Evolutionary conservation across 139 green algal genomes (phyloP), one percentile per base, ranked within the genome.

Genomic region (Chlamydomonas applanata): DNA sequence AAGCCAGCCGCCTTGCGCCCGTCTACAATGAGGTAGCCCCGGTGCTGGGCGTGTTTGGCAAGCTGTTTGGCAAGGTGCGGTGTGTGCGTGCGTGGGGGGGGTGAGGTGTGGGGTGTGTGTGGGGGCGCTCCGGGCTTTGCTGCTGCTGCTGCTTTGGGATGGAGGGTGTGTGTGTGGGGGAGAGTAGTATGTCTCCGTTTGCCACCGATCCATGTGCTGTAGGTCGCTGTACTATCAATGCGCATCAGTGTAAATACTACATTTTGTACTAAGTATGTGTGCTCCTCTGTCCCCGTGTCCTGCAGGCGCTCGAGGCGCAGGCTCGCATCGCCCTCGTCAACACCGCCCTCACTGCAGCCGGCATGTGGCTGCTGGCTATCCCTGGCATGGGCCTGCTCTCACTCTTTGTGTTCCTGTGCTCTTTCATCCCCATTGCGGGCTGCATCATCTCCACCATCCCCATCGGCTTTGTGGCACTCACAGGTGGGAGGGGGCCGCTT

Each of bases 361-460:
- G 94, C 77, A 96, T 97, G 87, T 96, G 89, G 82, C 29, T 83
- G 14, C 83, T 98, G 63, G 49, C 83, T 0, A 91, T 98, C 25
- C 93, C 95, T 0, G 91, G 93, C 62, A 81, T 97, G 2, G 91
- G 86, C 27, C 85, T 97, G 34, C 84, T 98, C 19, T 93, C 89
- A 0, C 81, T 97, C 13, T 95, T 97, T 72, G 94, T 98, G 16
- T 98, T 98, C 82, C 83, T 96, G 36, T 97, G 93, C 87, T 86
- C 78, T 79, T 97, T 97, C 83, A 95, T 97, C 64, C 92, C 92
- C 62, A 91, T 97, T 24, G 92, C 91, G 2, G 92, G 92, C 27
- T 83, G 88, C 46, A 89, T 96, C 85, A 90, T 97, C 46, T 96
- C 90, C 25, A 97, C 92, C 33, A 79, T 95, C 0, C 94, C 94